Base-by-base conservation (phyloP, 2,329 filamentous ascomycete species). In the Iodosphaeria phyllophila region DNA sequence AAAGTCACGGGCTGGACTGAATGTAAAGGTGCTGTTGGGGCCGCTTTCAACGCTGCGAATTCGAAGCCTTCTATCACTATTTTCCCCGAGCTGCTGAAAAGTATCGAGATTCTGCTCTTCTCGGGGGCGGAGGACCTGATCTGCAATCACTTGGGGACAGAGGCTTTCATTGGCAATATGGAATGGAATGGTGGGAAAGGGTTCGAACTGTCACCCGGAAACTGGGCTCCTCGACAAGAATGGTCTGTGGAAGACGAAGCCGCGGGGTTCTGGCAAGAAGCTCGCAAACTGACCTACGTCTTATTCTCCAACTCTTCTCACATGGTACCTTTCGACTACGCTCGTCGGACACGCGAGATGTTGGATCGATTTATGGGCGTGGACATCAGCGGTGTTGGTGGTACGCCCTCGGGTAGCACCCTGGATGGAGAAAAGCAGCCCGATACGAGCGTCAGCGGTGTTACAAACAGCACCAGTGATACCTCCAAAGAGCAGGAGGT, bases 271-370 rank as follows among this genome's bases (percentile, higher is more conserved):
- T 98, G 86, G 60, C 91, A 98, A 50, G 70, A 83, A 46, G 86
- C 89, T 2, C 73, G 91, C 35, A 98, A 98, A 51, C 54, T 98
- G 32, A 93, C 89, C 1, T 98, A 98, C 44, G 74, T 98, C 16
- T 61, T 91, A 20, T 92, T 95, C 52, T 80, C 92, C 58, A 92
- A 98, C 48, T 73, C 82, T 10, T 92, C 79, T 24, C 89, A 98
- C 50, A 98, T 98, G 89, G 89, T 98, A 1, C 91, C 89, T 1
- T 95, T 89, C 42, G 86, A 98, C 49, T 78, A 77, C 39, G 74
- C 86, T 1, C 72, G 82, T 23, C 74, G 83, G 31, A 77, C 74
- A 12, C 70, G 86, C 32, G 89, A 95, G 47, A 98, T 98, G 89
- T 70, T 98, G 10, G 86, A 98, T 50, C 77, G 89, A 20, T 92